Conservation (phyloP, 257 asterid species). For the Petunia secreta region DNA sequence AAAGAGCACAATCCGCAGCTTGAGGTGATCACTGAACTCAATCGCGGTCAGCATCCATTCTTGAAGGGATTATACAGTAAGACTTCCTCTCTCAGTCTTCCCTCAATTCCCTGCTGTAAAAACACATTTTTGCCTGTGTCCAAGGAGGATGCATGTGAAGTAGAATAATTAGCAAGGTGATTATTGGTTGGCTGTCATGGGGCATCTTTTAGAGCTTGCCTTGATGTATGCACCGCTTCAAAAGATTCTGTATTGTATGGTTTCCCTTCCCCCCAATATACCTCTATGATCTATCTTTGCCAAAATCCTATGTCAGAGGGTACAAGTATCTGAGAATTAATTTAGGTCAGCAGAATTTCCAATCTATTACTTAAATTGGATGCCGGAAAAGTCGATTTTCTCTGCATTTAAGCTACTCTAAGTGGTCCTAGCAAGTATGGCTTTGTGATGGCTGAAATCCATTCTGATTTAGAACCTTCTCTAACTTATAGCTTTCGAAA, state of each 20-base stretch:
- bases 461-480: background rate
- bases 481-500: background rate
- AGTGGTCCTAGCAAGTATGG: background rate
- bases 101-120: background rate
- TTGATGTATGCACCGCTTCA: background rate
- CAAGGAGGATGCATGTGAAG: background rate
- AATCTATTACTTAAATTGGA: background rate
- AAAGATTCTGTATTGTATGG: background rate
- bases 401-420: background rate
- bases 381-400: background rate
- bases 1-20: constrained; percentile 77
- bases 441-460: background rate
- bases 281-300: background rate
- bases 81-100: constrained; percentile 31
- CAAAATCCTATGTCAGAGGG: background rate
- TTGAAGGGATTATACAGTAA: constrained; percentile 80
- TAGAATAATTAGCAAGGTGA: background rate
- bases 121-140: background rate
- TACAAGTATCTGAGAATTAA: no score
- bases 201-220: background rate
- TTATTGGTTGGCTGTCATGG: background rate
- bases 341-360: no score
- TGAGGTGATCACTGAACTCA: constrained; percentile 84
- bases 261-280: background rate
- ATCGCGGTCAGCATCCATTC: constrained; percentile 84